A percentile compares a stretch with the other conserved stretches of the same genome.
Conservation (phyloP, 202 grass and related monocot genomes). For the Alloteropsis angusta region DNA sequence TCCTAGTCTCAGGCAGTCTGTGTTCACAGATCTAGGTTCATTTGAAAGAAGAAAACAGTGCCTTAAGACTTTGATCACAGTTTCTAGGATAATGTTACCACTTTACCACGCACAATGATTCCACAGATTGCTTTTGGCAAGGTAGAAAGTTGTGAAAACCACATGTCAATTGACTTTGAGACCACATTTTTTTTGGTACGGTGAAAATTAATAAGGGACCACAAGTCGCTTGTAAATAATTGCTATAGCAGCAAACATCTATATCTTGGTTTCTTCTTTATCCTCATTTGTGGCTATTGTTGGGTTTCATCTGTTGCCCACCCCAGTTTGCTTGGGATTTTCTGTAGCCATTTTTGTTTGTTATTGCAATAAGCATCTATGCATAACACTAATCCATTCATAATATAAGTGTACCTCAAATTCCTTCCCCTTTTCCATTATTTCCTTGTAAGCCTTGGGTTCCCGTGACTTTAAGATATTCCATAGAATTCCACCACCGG, state of each 20-base stretch:
- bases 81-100: not conserved
- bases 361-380: not conserved
- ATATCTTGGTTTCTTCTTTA: not conserved
- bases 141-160: not conserved
- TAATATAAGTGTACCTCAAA: slow-evolving; percentile 60
- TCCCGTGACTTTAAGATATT: slow-evolving; percentile 93
- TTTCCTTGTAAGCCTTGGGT: slow-evolving; percentile 93
- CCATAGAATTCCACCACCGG: slow-evolving; percentile 92
- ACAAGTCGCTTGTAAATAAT: not conserved
- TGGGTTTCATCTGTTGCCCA: not conserved
- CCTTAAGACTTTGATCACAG: not conserved
- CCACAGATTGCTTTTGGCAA: not conserved
- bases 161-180: not conserved
- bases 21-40: not conserved
- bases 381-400: not conserved
- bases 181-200: not conserved
- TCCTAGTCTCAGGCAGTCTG: not conserved
- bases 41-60: no score
- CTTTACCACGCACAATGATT: not conserved
- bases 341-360: not conserved
- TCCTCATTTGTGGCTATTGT: not conserved
- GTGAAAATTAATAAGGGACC: no score
- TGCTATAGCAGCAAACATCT: not conserved
- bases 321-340: not conserved
- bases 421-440: slow-evolving; percentile 82